Evolutionary conservation across 345 rosid genomes (phyloP).

Genomic region (Bretschneidera sinensis): DNA sequence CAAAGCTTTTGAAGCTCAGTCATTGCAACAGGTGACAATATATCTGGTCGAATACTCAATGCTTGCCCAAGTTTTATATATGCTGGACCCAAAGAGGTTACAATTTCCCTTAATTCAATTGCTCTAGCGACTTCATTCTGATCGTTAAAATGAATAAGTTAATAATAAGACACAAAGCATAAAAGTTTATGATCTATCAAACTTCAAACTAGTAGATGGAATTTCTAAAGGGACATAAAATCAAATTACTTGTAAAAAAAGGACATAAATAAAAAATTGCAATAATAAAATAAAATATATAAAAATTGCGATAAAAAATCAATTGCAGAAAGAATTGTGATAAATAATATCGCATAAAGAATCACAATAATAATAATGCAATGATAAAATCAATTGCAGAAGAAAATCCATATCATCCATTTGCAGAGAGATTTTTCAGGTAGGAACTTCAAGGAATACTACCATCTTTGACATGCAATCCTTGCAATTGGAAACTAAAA

Average conservation of each 20-base stretch:
- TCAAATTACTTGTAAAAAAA: not conserved
- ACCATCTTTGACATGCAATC: not conserved
- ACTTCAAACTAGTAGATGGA: not conserved
- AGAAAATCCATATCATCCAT: not conserved
- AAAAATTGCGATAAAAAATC: too few species aligned
- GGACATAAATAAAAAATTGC: not conserved
- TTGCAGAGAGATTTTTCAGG: too few species aligned
- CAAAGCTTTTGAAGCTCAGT: conserved; percentile 94
- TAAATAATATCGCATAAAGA: too few species aligned
- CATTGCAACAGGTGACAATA: conserved; percentile 91
- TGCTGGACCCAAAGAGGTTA: conserved; percentile 98
- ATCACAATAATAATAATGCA: too few species aligned
- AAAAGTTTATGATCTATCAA: not conserved
- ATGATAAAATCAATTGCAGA: too few species aligned
- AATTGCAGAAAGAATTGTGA: too few species aligned
- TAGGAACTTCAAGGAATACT: too few species aligned
- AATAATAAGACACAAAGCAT: not conserved
- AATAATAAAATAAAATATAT: too few species aligned
- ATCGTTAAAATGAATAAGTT: conserved; percentile 16
- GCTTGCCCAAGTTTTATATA: conserved; percentile 98
- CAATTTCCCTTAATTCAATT: conserved; percentile 92
- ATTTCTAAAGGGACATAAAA: not conserved
- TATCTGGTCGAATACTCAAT: conserved; percentile 95
- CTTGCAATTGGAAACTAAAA: too few species aligned
- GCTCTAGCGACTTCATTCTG: conserved; percentile 98